These are phyloP conservation scores for Yamadazyma songkhlaensis DNA, from an alignment of 1,139 yeast species.

Conservation along the genomic window DNA sequence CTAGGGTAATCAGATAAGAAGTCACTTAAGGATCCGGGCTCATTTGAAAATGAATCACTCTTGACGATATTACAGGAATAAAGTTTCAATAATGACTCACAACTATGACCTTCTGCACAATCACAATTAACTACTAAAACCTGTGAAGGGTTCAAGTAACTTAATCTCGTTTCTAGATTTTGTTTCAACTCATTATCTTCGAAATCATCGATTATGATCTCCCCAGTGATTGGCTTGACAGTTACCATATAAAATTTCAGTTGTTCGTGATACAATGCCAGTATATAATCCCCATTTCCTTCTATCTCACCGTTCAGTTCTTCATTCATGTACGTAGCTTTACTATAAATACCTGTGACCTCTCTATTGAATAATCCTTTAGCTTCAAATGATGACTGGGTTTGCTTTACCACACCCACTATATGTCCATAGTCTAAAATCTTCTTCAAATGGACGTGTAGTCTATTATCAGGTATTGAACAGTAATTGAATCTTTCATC, in stretches of 20 bases:
- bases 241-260: slow-evolving; percentile 51
- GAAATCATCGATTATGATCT: slow-evolving; percentile 68
- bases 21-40: background rate
- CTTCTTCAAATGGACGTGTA: slow-evolving; percentile 72
- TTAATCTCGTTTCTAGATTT: slow-evolving; percentile 69
- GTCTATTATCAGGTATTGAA: slow-evolving; percentile 74
- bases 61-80: slow-evolving; percentile 21
- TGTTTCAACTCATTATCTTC: slow-evolving; percentile 50
- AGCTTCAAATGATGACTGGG: slow-evolving; percentile 52
- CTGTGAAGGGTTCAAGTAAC: slow-evolving; percentile 77
- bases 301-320: slow-evolving; percentile 29
- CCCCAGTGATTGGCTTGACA: slow-evolving; percentile 77
- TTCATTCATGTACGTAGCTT: slow-evolving; percentile 79
- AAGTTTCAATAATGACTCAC: slow-evolving; percentile 23
- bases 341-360: slow-evolving; percentile 72
- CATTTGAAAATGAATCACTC: too few relatives aligned
- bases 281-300: slow-evolving; percentile 25
- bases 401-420: slow-evolving; percentile 85
- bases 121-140: slow-evolving; percentile 37
- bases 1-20: slow-evolving; percentile 4
- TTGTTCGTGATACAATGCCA: slow-evolving; percentile 20
- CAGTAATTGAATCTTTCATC: slow-evolving; percentile 66
- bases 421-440: slow-evolving; percentile 62
- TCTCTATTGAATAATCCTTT: slow-evolving; percentile 57
- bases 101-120: slow-evolving; percentile 18